phyloP scores from a whole-genome alignment of 2,329 filamentous ascomycete species.

The Simplicillium aogashimaense region DNA sequence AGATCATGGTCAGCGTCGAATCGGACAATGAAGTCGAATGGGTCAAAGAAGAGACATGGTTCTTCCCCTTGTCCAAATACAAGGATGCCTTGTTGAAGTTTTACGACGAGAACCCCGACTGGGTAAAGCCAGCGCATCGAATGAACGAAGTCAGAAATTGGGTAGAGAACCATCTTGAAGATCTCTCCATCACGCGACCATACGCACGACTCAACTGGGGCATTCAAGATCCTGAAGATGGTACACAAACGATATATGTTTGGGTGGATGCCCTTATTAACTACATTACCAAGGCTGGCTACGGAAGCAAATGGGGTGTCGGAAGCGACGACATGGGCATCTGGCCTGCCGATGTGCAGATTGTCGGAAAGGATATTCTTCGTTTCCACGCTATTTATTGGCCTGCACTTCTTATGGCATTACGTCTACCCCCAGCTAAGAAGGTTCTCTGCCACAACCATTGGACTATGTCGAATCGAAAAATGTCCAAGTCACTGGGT shows the following conservation, averaged over 20 bases:
- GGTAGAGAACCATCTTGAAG: constrained; percentile 68
- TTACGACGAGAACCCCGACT: constrained; percentile 67
- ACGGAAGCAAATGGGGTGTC: constrained; percentile 51
- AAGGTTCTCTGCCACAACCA: constrained; percentile 83
- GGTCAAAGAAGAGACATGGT: constrained; percentile 88
- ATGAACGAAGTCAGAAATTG: constrained; percentile 72
- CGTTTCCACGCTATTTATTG: constrained; percentile 97
- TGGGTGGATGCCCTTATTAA: constrained; percentile 96
- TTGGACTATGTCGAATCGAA: constrained; percentile 84
- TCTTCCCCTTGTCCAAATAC: constrained; percentile 82
- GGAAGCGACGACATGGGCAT: constrained; percentile 51
- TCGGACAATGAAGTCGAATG: constrained; percentile 91
- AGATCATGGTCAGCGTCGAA: constrained; percentile 74
- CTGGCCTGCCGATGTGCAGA: constrained; percentile 87
- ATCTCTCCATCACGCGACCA: constrained; percentile 84
- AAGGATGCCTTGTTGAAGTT: constrained; percentile 69
- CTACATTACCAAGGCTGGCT: constrained; percentile 82
- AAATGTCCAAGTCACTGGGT: constrained; percentile 94
- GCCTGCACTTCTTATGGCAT: constrained; percentile 89
- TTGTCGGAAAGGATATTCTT: constrained; percentile 94
- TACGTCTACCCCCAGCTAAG: constrained; percentile 68
- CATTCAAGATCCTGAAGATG: constrained; percentile 76
- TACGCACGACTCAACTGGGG: constrained; percentile 74
- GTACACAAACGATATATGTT: constrained; percentile 87
- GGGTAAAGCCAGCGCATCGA: constrained; percentile 61